Evolutionary conservation across 73 alveolate species (phyloP).

Genomic region (Urostyla sp.): DNA sequence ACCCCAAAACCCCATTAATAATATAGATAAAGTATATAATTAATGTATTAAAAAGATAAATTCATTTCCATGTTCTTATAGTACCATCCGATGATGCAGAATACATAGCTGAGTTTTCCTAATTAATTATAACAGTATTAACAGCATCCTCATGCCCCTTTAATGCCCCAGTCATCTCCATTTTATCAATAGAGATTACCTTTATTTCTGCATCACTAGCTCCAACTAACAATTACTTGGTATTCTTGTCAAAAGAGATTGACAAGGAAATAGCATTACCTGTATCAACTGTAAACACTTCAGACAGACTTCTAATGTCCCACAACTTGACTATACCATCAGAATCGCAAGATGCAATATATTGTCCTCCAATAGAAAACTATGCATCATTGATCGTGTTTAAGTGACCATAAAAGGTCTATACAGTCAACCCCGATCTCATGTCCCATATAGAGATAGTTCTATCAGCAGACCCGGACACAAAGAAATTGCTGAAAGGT

Average conservation of each 20-base stretch:
- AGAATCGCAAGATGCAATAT: conserved; percentile 98
- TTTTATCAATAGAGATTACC: conserved; percentile 54
- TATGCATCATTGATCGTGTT: conserved; percentile 96
- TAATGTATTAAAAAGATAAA: too few relatives aligned
- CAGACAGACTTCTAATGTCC: conserved; percentile 99
- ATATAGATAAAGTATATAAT: too few relatives aligned
- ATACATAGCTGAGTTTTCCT: conserved; percentile 59
- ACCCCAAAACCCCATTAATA: too few relatives aligned
- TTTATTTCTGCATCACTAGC: conserved; percentile 87
- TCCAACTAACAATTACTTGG: conserved; percentile 94
- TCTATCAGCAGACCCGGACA: conserved; percentile 98
- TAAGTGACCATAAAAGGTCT: conserved; percentile 99
- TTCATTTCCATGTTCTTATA: conserved; percentile 59
- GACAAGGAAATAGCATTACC: conserved; percentile 97
- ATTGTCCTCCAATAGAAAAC: conserved; percentile 92
- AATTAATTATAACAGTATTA: conserved; percentile 59
- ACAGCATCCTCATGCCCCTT: conserved; percentile 72
- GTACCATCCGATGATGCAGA: conserved; percentile 54
- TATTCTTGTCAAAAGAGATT: conserved; percentile 95
- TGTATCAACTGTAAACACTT: conserved; percentile 92
- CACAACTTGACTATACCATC: conserved; percentile 99
- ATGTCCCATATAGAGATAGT: conserved; percentile 99
- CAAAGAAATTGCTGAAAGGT: conserved; percentile 96
- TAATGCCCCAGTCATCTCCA: conserved; percentile 45
- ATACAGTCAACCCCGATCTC: conserved; percentile 97